A percentile compares a stretch with the other conserved stretches of the same genome.
These are phyloP conservation scores for Kuraishia borneana DNA, from an alignment of 805 yeast species.

Conservation along the genomic window DNA sequence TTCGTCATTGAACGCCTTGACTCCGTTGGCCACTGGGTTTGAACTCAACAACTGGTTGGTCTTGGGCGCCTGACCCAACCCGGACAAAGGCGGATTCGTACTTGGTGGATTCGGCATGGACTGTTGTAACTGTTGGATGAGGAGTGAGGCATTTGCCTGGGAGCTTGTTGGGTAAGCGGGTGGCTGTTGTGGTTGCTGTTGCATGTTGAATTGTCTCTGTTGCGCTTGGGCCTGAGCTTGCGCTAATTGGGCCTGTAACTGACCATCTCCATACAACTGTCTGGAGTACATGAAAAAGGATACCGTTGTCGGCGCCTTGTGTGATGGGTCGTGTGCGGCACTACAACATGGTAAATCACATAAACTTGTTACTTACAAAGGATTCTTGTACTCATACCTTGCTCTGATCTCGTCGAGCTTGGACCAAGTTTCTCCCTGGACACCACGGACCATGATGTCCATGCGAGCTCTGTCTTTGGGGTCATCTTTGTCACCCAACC, in stretches of 20 bases:
- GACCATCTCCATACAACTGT: conserved; percentile 6
- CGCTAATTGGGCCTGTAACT: conserved; percentile 6
- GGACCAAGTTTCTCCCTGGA: conserved; percentile 18
- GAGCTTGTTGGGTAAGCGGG: neutral
- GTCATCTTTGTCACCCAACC: conserved; percentile 18
- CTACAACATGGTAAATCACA: no score
- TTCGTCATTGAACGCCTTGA: conserved; percentile 55
- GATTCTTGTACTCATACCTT: conserved; percentile 12
- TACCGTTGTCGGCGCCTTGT: conserved; percentile 4
- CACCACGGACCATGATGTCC: conserved; percentile 27
- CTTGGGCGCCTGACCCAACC: conserved; percentile 2
- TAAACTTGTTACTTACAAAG: no score
- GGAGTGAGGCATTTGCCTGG: neutral
- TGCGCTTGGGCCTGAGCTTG: no score
- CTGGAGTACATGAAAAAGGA: conserved; percentile 4
- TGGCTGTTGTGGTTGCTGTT: conserved; percentile 12
- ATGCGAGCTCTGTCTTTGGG: conserved; percentile 20
- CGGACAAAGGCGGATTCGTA: neutral
- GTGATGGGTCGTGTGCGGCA: neutral
- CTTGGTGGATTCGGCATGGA: conserved; percentile 1
- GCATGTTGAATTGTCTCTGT: conserved; percentile 4
- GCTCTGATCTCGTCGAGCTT: conserved; percentile 14
- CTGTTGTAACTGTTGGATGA: conserved; percentile 1
- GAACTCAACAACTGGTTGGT: conserved; percentile 1
- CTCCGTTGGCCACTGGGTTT: conserved; percentile 3